Base-by-base conservation (phyloP, 176 grass and related monocot genomes). In the Carex parvula region DNA sequence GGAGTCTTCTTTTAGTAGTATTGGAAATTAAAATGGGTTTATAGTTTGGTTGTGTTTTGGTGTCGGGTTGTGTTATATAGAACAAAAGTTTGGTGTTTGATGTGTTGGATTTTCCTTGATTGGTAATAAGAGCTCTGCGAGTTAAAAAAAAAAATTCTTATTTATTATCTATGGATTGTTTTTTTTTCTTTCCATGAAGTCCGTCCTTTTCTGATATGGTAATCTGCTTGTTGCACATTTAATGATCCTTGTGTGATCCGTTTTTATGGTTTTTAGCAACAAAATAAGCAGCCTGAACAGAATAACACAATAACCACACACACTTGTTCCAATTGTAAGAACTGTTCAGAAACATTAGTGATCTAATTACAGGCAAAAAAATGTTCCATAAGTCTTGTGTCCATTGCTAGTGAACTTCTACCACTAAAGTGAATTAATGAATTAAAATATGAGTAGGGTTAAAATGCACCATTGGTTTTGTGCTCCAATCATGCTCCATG, bases 11-110 rank as follows among this genome's bases (percentile, higher is more conserved):
- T 81, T 67, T 46, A 59, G 57, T 82, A 82, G n/a, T 82, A 82
- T 82, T 41, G 53, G 20, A 82, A n/a, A 65, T 67, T 81, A 35
- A 53, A 53, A 82, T 82, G 80, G 61, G 13, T 67, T 82, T 67
- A 52, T 32, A 67, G 41, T 26, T n/a, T 65, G 41, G 41, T 62
- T 41, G 79, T 82, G 80, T 64, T 50, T 67, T 52, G 61, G 63
- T 15, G 61, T 44, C 35, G 1, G 60, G 20, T 26, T 82, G 61
- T 68, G 61, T 82, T 82, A 52, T 54, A 13, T 44, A 26, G 80
- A 82, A 82, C 61, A 29, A 22, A 6, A 42, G 41, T 68, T 63
- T 68, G 80, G 80, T 65, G 37, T 20, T 66, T 10, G 37, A 50
- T 82, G 80, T 67, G 80, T 11, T 68, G 20, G 12, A 50, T 67